Conservation (phyloP, 768 basidiomycete species). For the Omphalotus guepiniiformis region DNA sequence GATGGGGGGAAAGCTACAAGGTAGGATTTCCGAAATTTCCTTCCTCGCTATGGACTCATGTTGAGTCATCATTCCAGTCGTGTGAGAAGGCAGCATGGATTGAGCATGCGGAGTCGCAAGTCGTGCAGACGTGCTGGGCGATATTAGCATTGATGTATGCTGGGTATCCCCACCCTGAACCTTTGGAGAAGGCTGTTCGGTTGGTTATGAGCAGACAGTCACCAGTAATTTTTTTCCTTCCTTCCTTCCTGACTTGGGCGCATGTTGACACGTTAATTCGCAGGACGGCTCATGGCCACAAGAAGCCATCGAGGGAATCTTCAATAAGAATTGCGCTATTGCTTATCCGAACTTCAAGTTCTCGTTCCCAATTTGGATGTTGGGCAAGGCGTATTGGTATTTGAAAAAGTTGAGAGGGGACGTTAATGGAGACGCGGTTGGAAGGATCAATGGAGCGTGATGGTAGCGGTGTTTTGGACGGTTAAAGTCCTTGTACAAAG, state of each 20-base stretch:
- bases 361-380: conserved; percentile 94
- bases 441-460: too few relatives aligned
- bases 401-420: conserved; percentile 41
- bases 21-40: conserved; percentile 58
- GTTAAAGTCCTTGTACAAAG: too few relatives aligned
- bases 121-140: conserved; percentile 94
- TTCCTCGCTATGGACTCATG: conserved; percentile 55
- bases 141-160: conserved; percentile 90
- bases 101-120: conserved; percentile 79
- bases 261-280: conserved; percentile 39
- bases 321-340: conserved; percentile 86
- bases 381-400: conserved; percentile 81
- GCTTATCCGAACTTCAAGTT: conserved; percentile 94
- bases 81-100: conserved; percentile 80
- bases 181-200: conserved; percentile 72
- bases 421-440: too few relatives aligned
- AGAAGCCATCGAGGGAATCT: conserved; percentile 90
- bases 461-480: too few relatives aligned
- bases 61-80: conserved; percentile 58
- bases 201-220: conserved; percentile 90
- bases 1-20: conserved; percentile 99
- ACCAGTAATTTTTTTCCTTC: conserved; percentile 45
- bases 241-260: conserved; percentile 58
- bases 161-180: conserved; percentile 72
- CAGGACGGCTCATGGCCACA: conserved; percentile 96